Base-by-base conservation (phyloP, 371 early-diverging fungal species). In the Zychaea mexicana region DNA sequence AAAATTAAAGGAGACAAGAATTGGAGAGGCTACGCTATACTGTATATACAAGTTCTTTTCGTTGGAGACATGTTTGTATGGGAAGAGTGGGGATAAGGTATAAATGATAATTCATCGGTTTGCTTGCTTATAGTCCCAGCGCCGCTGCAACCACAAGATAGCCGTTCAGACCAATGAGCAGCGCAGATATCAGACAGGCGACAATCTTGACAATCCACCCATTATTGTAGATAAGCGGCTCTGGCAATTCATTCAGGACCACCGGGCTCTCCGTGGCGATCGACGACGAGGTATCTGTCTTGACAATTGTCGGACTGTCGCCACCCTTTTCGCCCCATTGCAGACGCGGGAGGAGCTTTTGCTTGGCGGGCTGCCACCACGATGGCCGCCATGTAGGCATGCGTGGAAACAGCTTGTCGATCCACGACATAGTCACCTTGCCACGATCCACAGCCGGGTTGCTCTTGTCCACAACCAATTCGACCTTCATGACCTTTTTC, bases 161-260 rank as follows among this genome's bases (percentile, higher is more conserved):
- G 61, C 82, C 70, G 62, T 90, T 89, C 8, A 90, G 70, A 1
- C 82, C 76, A 19, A 88, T 69, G 24, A 90, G 71, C 39, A 90
- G 27, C 24, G 79, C 2, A 30, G 85, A 73, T 24, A 86, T 79
- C 15, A 81, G 17, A 3, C 61, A 27, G 24, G 90, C 79, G 22
- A 81, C 54, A 21, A 85, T 69, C 7, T 70, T 80, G 55, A 69
- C 74, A 30, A 79, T 60, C 8, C 65, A 61, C 2, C 72, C 61
- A 62, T 81, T 81, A 8, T 56, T 52, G 52, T 74, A 81, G 17
- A 56, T 38, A 26, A 81, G 54, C 17, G 78, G 76, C n/a, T 45
- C 62, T 15, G 76, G 74, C 52, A 58, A 61, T 28, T 56, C 42
- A 9, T 47, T 49, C 12, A 72, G 28, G n/a, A 59, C 39, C 6